These are phyloP conservation scores for Auriculariales sp. DNA, from an alignment of 768 basidiomycete species.

Conservation along the genomic window DNA sequence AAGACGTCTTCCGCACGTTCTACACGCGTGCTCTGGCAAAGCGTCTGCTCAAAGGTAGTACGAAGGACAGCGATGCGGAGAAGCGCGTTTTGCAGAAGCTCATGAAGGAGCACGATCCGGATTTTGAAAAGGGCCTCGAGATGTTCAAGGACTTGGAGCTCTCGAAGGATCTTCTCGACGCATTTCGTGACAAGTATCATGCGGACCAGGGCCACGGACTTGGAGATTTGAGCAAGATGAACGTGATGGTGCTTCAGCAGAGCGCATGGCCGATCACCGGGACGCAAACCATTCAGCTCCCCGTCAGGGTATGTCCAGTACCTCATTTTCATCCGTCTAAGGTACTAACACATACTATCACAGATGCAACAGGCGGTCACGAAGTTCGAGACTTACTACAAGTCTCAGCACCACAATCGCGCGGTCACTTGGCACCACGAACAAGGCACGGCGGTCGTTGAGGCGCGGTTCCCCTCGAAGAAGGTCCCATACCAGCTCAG, in stretches of 20 bases:
- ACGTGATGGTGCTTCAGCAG: slow-evolving; percentile 71
- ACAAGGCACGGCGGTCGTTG: slow-evolving; percentile 69
- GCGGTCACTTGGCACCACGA: slow-evolving; percentile 77
- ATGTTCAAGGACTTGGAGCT: slow-evolving; percentile 88
- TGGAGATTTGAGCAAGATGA: too few relatives aligned
- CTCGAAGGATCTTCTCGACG: slow-evolving; percentile 57
- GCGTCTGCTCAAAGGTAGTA: slow-evolving; percentile 67
- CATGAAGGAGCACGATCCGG: slow-evolving; percentile 88
- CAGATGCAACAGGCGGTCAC: slow-evolving; percentile 65
- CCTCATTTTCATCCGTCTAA: too few relatives aligned
- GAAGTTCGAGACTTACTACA: slow-evolving; percentile 58
- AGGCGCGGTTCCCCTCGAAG: slow-evolving; percentile 48
- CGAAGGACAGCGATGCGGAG: slow-evolving; percentile 81
- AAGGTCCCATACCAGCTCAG: slow-evolving; percentile 82
- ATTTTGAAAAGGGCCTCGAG: slow-evolving; percentile 84
- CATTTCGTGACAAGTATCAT: slow-evolving; percentile 38
- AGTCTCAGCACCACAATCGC: slow-evolving; percentile 57
- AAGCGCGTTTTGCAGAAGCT: slow-evolving; percentile 71
- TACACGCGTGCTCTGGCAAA: slow-evolving; percentile 84
- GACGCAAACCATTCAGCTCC: slow-evolving; percentile 35
- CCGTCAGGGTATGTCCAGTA: slow-evolving; percentile 34
- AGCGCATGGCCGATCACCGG: slow-evolving; percentile 79
- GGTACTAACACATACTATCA: slow-evolving; percentile 6
- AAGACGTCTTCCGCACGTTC: slow-evolving; percentile 87
- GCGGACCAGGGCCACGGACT: slow-evolving; percentile 11